Conservation (phyloP, 2,329 filamentous ascomycete genomes). For the Epichloe coenophiala region DNA sequence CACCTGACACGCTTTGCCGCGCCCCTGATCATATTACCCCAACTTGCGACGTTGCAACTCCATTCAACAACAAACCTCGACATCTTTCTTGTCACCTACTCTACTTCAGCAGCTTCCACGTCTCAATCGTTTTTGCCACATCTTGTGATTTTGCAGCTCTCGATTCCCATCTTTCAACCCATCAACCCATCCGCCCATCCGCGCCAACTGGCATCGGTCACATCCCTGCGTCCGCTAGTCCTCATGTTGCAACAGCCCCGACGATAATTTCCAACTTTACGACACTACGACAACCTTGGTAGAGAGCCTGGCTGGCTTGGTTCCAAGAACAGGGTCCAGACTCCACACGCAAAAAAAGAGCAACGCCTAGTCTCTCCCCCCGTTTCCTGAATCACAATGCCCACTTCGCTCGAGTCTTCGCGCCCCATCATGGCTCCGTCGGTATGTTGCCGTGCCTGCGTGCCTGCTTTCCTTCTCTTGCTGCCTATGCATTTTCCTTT, state of each 20-base stretch:
- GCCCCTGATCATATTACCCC: neutral
- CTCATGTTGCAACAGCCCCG: neutral
- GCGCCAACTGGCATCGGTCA: neutral
- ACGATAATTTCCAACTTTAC: neutral
- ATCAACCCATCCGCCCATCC: neutral
- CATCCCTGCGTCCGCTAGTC: neutral
- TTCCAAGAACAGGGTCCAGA: neutral
- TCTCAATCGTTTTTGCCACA: neutral
- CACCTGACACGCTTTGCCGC: neutral
- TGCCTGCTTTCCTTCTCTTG: constrained; percentile 2
- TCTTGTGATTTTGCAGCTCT: neutral
- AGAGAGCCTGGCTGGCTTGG: neutral
- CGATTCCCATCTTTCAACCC: neutral
- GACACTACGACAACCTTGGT: neutral
- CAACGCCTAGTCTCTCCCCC: neutral
- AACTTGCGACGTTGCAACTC: neutral
- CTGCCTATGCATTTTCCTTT: constrained; percentile 1
- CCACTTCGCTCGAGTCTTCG: constrained; percentile 44
- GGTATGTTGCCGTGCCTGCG: constrained; percentile 29
- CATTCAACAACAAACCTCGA: neutral
- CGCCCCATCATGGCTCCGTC: constrained; percentile 51
- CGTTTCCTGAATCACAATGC: constrained; percentile 25
- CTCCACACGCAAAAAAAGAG: neutral
- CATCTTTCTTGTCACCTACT: no score
- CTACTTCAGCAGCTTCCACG: neutral